Evolutionary conservation across 2,329 filamentous ascomycete species (phyloP).

Genomic region (Neonectria coccinea): DNA sequence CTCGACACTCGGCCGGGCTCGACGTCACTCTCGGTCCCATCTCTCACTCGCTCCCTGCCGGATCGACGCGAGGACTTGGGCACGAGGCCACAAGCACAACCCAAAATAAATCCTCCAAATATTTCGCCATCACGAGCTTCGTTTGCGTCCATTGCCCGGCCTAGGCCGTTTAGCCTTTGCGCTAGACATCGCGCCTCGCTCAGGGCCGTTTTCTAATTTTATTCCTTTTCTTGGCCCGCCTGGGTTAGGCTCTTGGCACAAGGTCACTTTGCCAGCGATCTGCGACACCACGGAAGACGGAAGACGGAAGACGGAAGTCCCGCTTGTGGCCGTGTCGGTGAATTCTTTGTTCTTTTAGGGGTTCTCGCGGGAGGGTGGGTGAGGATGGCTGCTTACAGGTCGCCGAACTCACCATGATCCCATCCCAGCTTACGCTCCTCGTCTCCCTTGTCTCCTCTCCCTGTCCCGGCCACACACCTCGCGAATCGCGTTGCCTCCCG

Average conservation of each 20-base stretch:
- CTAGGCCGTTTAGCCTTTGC: constrained; percentile 24
- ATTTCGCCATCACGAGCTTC: constrained; percentile 26
- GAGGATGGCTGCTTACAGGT: constrained; percentile 15
- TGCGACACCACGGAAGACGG: constrained; percentile 10
- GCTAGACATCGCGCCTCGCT: constrained; percentile 12
- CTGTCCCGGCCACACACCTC: constrained; percentile 1
- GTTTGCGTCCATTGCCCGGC: constrained; percentile 10
- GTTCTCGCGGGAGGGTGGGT: constrained; percentile 1
- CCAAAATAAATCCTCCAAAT: constrained; percentile 16
- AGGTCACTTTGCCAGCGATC: neutral
- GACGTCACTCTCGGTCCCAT: constrained; percentile 13
- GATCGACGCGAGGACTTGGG: constrained; percentile 19
- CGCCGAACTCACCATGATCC: constrained; percentile 3
- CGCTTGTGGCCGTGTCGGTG: constrained; percentile 1
- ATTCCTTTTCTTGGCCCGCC: constrained; percentile 13
- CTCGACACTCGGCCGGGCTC: neutral
- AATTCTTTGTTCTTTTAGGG: neutral
- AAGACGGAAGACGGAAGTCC: constrained; percentile 2
- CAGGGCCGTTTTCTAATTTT: constrained; percentile 25
- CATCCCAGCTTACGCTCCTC: constrained; percentile 7
- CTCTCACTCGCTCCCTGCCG: constrained; percentile 6
- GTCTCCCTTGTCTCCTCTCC: neutral
- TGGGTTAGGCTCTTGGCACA: constrained; percentile 7
- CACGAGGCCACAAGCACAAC: constrained; percentile 4
- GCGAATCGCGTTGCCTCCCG: constrained; percentile 28